Evolutionary conservation across 2,329 filamentous ascomycete genomes (phyloP).

Genomic region (Blastomyces percursus): DNA sequence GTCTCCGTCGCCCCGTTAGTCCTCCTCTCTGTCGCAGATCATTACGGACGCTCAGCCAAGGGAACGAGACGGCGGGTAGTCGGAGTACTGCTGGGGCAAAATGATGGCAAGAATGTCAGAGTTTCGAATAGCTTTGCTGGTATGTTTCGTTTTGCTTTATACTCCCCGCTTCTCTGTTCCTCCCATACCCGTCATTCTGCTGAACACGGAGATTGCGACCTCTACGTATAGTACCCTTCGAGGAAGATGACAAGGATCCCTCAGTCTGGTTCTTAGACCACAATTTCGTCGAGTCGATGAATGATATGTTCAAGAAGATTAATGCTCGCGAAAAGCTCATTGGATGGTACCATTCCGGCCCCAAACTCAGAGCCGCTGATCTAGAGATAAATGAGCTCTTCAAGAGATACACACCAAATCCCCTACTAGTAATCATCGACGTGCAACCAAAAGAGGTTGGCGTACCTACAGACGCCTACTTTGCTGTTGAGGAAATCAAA

Average conservation of each 20-base stretch:
- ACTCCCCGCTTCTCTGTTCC: neutral
- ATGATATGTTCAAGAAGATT: constrained; percentile 99
- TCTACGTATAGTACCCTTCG: constrained; percentile 66
- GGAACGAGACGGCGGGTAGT: constrained; percentile 83
- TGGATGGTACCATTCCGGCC: constrained; percentile 98
- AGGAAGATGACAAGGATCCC: constrained; percentile 97
- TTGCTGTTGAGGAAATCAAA: constrained; percentile 98
- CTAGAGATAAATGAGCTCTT: constrained; percentile 99
- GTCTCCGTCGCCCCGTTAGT: constrained; percentile 97
- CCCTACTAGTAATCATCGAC: constrained; percentile 92
- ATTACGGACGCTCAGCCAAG: constrained; percentile 90
- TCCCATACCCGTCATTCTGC: neutral
- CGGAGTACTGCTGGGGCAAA: constrained; percentile 87
- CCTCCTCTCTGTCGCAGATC: constrained; percentile 93
- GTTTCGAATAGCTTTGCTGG: constrained; percentile 99
- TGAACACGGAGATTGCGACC: neutral
- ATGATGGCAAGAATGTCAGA: constrained; percentile 88
- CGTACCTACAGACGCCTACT: constrained; percentile 96
- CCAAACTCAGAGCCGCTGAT: constrained; percentile 92
- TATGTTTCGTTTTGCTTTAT: constrained; percentile 35
- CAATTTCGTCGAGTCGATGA: constrained; percentile 99
- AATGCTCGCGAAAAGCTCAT: constrained; percentile 98
- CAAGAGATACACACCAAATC: constrained; percentile 97
- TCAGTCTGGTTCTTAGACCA: constrained; percentile 99
- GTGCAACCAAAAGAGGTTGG: constrained; percentile 97